Percentiles rank a stretch among this genome's conserved stretches.
phyloP scores from a whole-genome alignment of 345 rosid species.

The Salix caprea region DNA sequence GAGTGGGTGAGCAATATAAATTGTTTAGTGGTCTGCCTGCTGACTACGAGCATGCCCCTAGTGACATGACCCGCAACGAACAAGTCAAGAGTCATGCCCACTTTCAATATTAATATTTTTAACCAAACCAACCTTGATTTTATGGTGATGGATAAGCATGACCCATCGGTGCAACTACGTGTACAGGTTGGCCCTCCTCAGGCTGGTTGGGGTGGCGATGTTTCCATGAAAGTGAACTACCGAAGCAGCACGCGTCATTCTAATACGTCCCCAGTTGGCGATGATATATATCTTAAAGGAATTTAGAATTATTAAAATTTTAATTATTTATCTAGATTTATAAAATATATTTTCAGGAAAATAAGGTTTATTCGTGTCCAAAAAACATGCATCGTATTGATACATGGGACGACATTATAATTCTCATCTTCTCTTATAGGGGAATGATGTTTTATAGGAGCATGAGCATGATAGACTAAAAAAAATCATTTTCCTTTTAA shows the following conservation, averaged over 20 bases:
- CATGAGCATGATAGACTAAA: no score
- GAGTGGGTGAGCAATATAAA: background rate
- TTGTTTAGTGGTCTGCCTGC: slow-evolving; percentile 7
- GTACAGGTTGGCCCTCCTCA: background rate
- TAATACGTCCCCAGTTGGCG: no score
- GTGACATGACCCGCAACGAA: background rate
- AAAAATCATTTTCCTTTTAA: no score
- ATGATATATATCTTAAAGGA: no score
- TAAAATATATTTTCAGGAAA: no score
- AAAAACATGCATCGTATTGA: no score
- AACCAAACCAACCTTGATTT: background rate
- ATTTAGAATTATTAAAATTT: no score
- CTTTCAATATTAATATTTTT: background rate
- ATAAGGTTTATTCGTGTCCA: no score
- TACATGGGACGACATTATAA: no score
- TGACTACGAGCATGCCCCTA: background rate
- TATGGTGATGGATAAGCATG: background rate
- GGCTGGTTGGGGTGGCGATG: background rate
- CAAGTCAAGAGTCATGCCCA: background rate
- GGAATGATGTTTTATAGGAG: no score
- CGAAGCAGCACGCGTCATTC: background rate
- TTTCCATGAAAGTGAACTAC: background rate
- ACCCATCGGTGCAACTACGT: background rate
- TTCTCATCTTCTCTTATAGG: no score
- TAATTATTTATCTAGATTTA: no score